A percentile compares a stretch with the other conserved stretches of the same genome.
Evolutionary conservation across 2,329 filamentous ascomycete genomes (phyloP).

Genomic region (Chalaropsis thielavioides): DNA sequence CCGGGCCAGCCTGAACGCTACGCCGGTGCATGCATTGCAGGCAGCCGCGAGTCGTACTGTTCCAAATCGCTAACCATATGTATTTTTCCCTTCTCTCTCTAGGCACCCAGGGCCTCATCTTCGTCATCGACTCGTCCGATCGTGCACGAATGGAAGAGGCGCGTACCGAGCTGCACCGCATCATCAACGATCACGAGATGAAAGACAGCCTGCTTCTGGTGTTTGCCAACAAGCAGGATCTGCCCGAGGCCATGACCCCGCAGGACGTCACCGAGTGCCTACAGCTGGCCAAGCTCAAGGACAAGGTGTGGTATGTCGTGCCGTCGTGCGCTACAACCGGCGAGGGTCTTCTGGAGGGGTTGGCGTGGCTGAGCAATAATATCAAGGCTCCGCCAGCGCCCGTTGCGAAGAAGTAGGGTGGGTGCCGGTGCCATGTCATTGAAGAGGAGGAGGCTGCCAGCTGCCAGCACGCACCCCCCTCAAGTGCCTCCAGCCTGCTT

Average conservation of each 20-base stretch:
- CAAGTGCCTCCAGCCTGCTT: not conserved
- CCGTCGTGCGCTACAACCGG: slow-evolving; percentile 71
- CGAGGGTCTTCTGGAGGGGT: slow-evolving; percentile 65
- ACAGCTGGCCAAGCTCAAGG: slow-evolving; percentile 61
- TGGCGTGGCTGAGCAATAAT: slow-evolving; percentile 74
- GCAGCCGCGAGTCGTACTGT: not conserved
- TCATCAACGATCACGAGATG: slow-evolving; percentile 96
- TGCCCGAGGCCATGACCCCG: slow-evolving; percentile 66
- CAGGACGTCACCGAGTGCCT: slow-evolving; percentile 67
- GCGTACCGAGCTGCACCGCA: slow-evolving; percentile 82
- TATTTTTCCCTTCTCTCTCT: slow-evolving; percentile 15
- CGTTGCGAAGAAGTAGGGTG: slow-evolving; percentile 36
- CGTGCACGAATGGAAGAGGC: slow-evolving; percentile 85
- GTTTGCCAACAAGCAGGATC: slow-evolving; percentile 98
- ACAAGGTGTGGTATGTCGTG: slow-evolving; percentile 74
- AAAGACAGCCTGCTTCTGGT: slow-evolving; percentile 87
- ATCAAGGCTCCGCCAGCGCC: slow-evolving; percentile 51
- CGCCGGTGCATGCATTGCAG: not conserved
- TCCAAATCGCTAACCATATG: not conserved
- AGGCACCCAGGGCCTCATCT: slow-evolving; percentile 96
- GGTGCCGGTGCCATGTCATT: not conserved
- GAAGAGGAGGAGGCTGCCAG: not conserved
- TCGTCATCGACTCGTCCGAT: slow-evolving; percentile 94
- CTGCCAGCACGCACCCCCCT: not conserved
- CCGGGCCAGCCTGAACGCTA: not conserved